Evolutionary conservation across 2,329 filamentous ascomycete species (phyloP).

Genomic region (Pseudopyricularia cyperi): DNA sequence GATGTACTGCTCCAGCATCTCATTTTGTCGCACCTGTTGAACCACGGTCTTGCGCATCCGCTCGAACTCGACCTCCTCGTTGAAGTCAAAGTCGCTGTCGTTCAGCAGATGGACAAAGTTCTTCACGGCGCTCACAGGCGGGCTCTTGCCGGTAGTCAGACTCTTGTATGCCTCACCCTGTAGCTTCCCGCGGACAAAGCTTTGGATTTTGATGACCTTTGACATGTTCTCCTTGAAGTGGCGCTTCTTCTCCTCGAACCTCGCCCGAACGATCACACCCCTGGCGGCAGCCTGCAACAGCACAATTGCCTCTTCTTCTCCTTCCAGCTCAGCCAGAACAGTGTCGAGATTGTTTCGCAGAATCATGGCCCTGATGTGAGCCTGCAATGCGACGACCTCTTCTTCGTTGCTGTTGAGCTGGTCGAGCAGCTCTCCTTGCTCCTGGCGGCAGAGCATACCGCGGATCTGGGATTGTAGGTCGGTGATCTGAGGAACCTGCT

Average conservation of each 20-base stretch:
- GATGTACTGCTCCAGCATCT: slow-evolving; percentile 94
- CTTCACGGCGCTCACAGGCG: slow-evolving; percentile 91
- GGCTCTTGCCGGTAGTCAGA: slow-evolving; percentile 89
- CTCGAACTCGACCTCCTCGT: slow-evolving; percentile 96
- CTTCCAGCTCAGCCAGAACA: slow-evolving; percentile 64
- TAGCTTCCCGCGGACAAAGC: slow-evolving; percentile 85
- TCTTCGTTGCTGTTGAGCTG: slow-evolving; percentile 57
- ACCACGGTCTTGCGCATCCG: slow-evolving; percentile 89
- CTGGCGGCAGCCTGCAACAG: slow-evolving; percentile 64
- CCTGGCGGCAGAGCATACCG: slow-evolving; percentile 50
- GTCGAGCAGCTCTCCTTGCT: slow-evolving; percentile 50
- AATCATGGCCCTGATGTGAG: slow-evolving; percentile 65
- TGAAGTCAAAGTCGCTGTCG: slow-evolving; percentile 97
- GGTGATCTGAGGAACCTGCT: slow-evolving; percentile 41
- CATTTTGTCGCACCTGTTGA: slow-evolving; percentile 92
- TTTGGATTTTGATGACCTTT: slow-evolving; percentile 97
- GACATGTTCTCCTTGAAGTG: slow-evolving; percentile 97
- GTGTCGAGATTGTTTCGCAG: slow-evolving; percentile 61
- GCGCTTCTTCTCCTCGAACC: slow-evolving; percentile 72
- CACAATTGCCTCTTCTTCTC: slow-evolving; percentile 64
- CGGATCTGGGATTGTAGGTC: slow-evolving; percentile 55
- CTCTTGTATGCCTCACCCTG: slow-evolving; percentile 98
- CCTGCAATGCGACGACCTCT: slow-evolving; percentile 59
- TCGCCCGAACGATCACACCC: slow-evolving; percentile 58
- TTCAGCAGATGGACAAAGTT: slow-evolving; percentile 97